Percentiles rank a stretch among this genome's conserved stretches.
These are phyloP conservation scores for Phytophthora meadii DNA, from an alignment of 352 stramenopile species.

Conservation along the genomic window DNA sequence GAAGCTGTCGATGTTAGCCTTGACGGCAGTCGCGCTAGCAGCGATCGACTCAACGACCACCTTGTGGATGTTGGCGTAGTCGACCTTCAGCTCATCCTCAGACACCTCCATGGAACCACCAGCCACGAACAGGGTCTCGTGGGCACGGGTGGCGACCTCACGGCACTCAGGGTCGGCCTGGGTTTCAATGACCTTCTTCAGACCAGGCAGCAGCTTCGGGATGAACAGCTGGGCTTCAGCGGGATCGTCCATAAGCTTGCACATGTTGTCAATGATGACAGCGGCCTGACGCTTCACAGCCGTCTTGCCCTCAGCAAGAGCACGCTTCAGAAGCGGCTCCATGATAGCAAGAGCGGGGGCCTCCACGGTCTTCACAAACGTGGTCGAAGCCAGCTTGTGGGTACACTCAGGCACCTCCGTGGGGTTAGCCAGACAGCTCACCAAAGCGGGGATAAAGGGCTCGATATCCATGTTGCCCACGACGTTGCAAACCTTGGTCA, in stretches of 20 bases:
- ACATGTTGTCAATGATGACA: conserved; percentile 99
- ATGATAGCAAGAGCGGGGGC: conserved; percentile 97
- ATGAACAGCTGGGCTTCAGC: conserved; percentile 98
- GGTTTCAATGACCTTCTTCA: conserved; percentile 96
- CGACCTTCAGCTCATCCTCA: conserved; percentile 93
- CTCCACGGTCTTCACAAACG: conserved; percentile 99
- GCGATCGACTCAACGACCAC: conserved; percentile 85
- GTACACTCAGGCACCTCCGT: conserved; percentile 98
- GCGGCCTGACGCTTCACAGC: conserved; percentile 97
- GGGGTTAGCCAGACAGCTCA: conserved; percentile 97
- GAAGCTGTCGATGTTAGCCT: conserved; percentile 91
- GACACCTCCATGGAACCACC: conserved; percentile 93
- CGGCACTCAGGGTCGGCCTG: conserved; percentile 98
- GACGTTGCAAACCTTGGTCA: conserved; percentile 95
- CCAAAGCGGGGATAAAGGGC: conserved; percentile 98
- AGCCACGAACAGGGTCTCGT: conserved; percentile 94
- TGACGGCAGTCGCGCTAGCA: conserved; percentile 76
- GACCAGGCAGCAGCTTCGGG: conserved; percentile 95
- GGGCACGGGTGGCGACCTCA: conserved; percentile 94
- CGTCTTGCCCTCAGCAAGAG: conserved; percentile 95
- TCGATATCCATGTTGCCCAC: conserved; percentile 99
- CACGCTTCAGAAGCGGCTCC: conserved; percentile 96
- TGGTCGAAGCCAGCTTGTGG: conserved; percentile 98
- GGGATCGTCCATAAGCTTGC: conserved; percentile 98
- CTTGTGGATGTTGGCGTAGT: conserved; percentile 86